phyloP scores from a whole-genome alignment of 176 grass and related monocot genomes.

The Aegilops bicornis region DNA sequence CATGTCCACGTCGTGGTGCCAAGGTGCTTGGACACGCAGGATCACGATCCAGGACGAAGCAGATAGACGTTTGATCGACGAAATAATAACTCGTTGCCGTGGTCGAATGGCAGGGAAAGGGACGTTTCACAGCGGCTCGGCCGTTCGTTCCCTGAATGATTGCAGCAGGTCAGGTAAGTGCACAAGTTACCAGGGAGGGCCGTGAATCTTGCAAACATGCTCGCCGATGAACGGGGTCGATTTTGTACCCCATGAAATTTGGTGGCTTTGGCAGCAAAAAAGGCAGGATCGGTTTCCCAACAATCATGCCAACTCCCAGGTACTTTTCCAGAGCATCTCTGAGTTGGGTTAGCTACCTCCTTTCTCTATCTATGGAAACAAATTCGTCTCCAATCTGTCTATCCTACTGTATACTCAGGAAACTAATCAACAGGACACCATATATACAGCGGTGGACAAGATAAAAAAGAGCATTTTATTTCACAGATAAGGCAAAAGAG shows the following conservation, averaged over 20 bases:
- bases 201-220: not conserved
- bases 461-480: not conserved
- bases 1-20: not conserved
- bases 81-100: not conserved
- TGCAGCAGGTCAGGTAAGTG: not conserved
- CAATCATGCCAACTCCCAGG: not conserved
- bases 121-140: not conserved
- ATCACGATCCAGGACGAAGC: too few species aligned
- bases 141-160: not conserved
- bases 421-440: not conserved
- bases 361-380: not conserved
- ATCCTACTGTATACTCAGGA: not conserved
- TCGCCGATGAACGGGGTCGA: not conserved
- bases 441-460: not conserved
- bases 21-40: not conserved
- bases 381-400: not conserved
- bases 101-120: not conserved
- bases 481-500: not conserved
- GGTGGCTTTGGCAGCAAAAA: not conserved
- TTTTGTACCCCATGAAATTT: not conserved
- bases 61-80: too few species aligned
- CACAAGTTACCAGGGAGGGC: not conserved
- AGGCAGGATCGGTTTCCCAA: conserved; percentile 19
- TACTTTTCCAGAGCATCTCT: not conserved
- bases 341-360: not conserved